Evolutionary conservation across 495 filamentous ascomycete species (phyloP), one percentile per base, ranked within the genome.

Genomic region (Talaromyces stipitatus): DNA sequence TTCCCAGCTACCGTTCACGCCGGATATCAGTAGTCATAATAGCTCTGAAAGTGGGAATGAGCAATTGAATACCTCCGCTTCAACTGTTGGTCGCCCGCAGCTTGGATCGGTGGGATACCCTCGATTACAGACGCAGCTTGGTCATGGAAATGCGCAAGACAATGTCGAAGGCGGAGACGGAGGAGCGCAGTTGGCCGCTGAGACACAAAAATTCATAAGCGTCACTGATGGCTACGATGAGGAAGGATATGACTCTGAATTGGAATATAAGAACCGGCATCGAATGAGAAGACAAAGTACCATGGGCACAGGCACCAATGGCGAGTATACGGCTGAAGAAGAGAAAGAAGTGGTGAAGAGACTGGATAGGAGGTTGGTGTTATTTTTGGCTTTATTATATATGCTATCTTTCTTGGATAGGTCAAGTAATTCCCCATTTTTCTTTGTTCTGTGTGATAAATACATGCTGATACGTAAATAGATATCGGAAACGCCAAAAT

Each of bases 401-500:
- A 78, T 92, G 74, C 75, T 97, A 30, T 85, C 82, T 46, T 92
- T 94, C 67, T 67, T 92, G 55, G 88, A 92, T 66, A 78, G 88
- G 61, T 90, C 85, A 3, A 90, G 86, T 55, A 26, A 30, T 38
- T 14, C 12, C 16, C 5, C 11, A 16, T n/a, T 22, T 12, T 22
- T n/a, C 16, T 7, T 1, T 18, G 1, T 50, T 32, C 7, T 4
- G 9, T n/a, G 20, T 41, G 32, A 55, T 8, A 55, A 29, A 47
- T 32, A 3, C 18, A 5, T 50, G 36, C 60, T 48, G 22, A 48
- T 26, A 47, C 46, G 56, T 60, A 29, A 62, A 12, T 60, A 90
- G 87, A 91, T 68, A 90, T 91, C 58, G 87, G 87, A 58, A 91
- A 91, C 69, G 89, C 89, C 8, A 84, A 78, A 56, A 85, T 92